phyloP scores from a whole-genome alignment of 2,329 filamentous ascomycete genomes.

The Whalleya microplaca region DNA sequence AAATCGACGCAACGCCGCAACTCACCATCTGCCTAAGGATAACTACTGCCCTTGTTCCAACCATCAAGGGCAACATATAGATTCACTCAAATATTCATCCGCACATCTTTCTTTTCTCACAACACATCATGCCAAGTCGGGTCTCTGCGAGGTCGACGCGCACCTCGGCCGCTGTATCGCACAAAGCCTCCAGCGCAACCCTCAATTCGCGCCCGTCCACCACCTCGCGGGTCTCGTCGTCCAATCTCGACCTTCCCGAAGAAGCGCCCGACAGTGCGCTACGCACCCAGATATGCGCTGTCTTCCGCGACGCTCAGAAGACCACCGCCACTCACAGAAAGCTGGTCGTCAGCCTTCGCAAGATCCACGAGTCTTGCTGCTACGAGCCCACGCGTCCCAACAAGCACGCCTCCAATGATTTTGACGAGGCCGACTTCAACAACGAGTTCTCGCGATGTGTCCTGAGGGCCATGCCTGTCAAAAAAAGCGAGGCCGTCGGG shows the following conservation, averaged over 20 bases:
- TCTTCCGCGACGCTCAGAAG: slow-evolving; percentile 83
- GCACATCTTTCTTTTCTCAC: slow-evolving; percentile 11
- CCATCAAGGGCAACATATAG: no score
- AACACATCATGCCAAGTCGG: slow-evolving; percentile 52
- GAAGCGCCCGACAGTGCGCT: slow-evolving; percentile 73
- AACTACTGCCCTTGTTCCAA: slow-evolving; percentile 3
- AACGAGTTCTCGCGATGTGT: slow-evolving; percentile 82
- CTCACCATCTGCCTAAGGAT: no score
- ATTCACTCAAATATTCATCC: no score
- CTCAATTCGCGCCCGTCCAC: slow-evolving; percentile 48
- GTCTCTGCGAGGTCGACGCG: slow-evolving; percentile 51
- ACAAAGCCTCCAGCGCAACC: slow-evolving; percentile 44
- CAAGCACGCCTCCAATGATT: slow-evolving; percentile 63
- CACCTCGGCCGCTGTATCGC: slow-evolving; percentile 46
- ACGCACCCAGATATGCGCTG: slow-evolving; percentile 71
- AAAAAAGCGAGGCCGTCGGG: slow-evolving; percentile 87
- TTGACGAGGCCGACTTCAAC: slow-evolving; percentile 87
- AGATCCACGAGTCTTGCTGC: slow-evolving; percentile 85
- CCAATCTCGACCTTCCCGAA: slow-evolving; percentile 60
- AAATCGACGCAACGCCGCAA: no score
- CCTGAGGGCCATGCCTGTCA: slow-evolving; percentile 79
- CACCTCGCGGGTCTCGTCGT: slow-evolving; percentile 51
- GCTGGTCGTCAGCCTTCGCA: slow-evolving; percentile 82
- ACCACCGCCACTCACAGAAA: slow-evolving; percentile 91
- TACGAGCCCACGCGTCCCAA: slow-evolving; percentile 62